Base-by-base conservation (phyloP, 169 alveolate genomes). In the Plasmodium coatneyi region DNA sequence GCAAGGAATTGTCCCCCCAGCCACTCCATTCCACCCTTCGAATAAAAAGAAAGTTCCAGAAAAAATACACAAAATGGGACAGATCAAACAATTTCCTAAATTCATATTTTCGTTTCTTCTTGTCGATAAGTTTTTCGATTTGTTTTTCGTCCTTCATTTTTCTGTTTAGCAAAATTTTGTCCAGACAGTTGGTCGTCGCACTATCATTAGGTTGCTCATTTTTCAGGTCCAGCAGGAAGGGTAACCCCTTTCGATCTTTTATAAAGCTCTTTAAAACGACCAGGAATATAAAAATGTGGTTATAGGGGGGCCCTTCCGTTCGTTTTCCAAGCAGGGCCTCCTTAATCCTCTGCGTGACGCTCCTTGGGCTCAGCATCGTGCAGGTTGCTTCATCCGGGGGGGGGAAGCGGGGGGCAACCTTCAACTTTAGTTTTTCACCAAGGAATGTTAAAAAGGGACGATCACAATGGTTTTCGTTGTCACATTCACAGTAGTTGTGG, bases 261-360 rank as follows among this genome's bases (percentile, higher is more conserved):
- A 86, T 76, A 86, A 86, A 86, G 41, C 93, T 86, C 80, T 86
- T 86, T 74, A 74, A 86, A 34, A 76, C 81, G 16, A 74, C 49
- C n/a, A 86, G 70, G 32, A 86, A 86, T 28, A 86, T 3, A 34
- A 25, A 76, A 52, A 86, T 74, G 41, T 86, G 87, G 43, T 74
- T 86, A 0, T 83, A 32, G 0, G 6, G 1, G 1, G 28, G 0
- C 7, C 14, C 1, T 70, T 71, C 54, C 5, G 9, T 39, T 28
- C 71, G 46, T 19, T 83, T 66, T 34, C 14, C 32, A 22, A 83
- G 74, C 43, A 83, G 60, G 2, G 25, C 36, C 9, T 66, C 36
- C 14, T 54, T 83, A 70, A 83, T 83, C 54, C 82, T 39, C 10
- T 70, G 28, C 5, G 19, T 41, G 30, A 83, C 52, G 46, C 7